These are phyloP conservation scores for Albophoma yamanashiensis DNA, from an alignment of 2,329 filamentous ascomycete genomes.

Conservation along the genomic window DNA sequence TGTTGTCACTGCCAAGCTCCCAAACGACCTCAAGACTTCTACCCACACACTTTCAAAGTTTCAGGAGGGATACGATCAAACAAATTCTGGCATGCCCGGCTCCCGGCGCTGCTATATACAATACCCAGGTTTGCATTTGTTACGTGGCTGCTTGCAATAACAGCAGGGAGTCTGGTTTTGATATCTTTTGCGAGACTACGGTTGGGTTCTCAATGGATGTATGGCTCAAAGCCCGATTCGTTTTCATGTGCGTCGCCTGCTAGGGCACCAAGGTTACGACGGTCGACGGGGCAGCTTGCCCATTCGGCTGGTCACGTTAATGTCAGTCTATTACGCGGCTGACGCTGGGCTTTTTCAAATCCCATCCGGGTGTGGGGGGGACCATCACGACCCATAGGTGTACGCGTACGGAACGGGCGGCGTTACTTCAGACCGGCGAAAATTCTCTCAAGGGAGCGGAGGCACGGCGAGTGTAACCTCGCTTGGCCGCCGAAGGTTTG, in stretches of 20 bases:
- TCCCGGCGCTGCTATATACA: neutral
- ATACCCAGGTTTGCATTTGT: neutral
- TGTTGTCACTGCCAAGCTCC: neutral
- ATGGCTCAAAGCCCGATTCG: neutral
- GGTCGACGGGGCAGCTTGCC: neutral
- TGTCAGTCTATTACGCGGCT: neutral
- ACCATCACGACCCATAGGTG: neutral
- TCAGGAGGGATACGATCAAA: neutral
- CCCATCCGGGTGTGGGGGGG: neutral
- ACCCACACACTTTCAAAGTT: neutral
- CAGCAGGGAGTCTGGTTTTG: neutral
- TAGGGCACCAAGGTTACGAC: neutral
- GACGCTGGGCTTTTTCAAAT: neutral
- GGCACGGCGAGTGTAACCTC: neutral
- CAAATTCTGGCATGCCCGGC: neutral
- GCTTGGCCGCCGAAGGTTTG: neutral
- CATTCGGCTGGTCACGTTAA: neutral
- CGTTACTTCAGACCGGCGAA: neutral
- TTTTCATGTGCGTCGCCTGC: neutral
- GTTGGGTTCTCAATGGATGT: neutral
- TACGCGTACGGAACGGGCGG: neutral
- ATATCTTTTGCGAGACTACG: neutral
- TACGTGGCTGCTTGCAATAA: neutral
- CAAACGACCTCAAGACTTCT: neutral
- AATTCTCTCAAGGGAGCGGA: neutral